phyloP scores from a whole-genome alignment of 441 rosid species.

The Syzygium syzygioides region DNA sequence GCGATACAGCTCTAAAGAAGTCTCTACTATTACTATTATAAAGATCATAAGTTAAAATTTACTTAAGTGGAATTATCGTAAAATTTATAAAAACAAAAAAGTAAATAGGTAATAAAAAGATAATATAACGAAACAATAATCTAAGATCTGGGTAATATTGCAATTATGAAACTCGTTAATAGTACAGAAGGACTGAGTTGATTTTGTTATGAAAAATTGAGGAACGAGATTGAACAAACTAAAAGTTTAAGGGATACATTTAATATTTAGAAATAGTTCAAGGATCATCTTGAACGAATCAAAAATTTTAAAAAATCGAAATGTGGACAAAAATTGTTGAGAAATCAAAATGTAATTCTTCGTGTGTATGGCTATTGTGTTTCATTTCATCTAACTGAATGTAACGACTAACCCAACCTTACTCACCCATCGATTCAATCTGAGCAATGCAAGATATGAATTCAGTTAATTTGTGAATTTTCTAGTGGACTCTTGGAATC shows the following conservation, averaged over 20 bases:
- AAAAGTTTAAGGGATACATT: too few species aligned
- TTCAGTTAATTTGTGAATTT: not conserved
- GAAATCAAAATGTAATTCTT: not conserved
- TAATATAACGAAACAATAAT: too few species aligned
- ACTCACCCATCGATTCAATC: not conserved
- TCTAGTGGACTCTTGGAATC: not conserved
- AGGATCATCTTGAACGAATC: too few species aligned
- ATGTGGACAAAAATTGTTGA: too few species aligned
- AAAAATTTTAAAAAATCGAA: too few species aligned
- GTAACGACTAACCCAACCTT: too few species aligned
- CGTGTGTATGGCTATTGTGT: not conserved
- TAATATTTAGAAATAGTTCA: too few species aligned
- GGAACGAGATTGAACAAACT: not conserved
- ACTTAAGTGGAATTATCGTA: not conserved
- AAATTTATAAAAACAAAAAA: not conserved
- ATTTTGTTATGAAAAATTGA: not conserved
- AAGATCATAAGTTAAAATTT: not conserved
- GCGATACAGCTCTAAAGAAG: too few species aligned
- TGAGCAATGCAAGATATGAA: not conserved
- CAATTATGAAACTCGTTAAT: not conserved
- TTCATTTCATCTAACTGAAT: not conserved
- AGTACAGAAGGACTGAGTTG: rapidly evolving
- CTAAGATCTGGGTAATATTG: not conserved
- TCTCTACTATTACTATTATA: too few species aligned
- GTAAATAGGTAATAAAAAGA: not conserved